Conservation (phyloP, 805 yeast genomes). For the Kuraishia cidri region DNA sequence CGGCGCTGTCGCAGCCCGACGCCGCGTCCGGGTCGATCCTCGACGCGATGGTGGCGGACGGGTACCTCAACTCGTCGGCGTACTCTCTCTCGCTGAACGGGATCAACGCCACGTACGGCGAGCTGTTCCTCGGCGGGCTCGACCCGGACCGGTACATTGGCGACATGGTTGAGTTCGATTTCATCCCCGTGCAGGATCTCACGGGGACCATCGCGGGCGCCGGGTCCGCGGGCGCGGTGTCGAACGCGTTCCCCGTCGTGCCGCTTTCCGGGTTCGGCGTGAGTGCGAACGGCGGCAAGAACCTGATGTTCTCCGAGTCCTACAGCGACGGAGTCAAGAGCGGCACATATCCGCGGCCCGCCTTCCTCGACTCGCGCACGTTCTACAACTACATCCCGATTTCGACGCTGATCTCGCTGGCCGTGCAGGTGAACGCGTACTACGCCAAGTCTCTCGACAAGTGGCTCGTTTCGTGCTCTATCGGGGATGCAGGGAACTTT, state of each 20-base stretch:
- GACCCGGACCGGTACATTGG: conserved; percentile 37
- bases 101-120: conserved; percentile 17
- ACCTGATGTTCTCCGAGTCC: conserved; percentile 18
- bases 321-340: conserved; percentile 28
- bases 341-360: conserved; percentile 34
- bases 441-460: conserved; percentile 33
- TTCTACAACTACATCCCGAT: conserved; percentile 43
- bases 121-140: conserved; percentile 50
- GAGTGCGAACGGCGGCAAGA: conserved; percentile 18
- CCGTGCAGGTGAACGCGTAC: conserved; percentile 62
- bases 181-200: conserved; percentile 29
- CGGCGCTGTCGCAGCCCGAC: conserved; percentile 11
- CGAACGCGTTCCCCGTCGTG: conserved; percentile 25
- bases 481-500: conserved; percentile 40
- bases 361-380: conserved; percentile 49
- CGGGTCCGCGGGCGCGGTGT: no score
- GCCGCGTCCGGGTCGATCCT: conserved; percentile 20
- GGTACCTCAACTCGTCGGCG: conserved; percentile 24
- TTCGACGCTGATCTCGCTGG: conserved; percentile 46
- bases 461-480: conserved; percentile 60
- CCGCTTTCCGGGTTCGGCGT: conserved; percentile 37
- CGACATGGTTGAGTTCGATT: conserved; percentile 36
- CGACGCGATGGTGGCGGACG: conserved; percentile 17
- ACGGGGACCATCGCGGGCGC: conserved; percentile 9
- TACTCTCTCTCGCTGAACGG: conserved; percentile 33